A percentile compares a stretch with the other conserved stretches of the same genome.
Conservation (phyloP, 345 rosid species). For the Jatropha curcas region DNA sequence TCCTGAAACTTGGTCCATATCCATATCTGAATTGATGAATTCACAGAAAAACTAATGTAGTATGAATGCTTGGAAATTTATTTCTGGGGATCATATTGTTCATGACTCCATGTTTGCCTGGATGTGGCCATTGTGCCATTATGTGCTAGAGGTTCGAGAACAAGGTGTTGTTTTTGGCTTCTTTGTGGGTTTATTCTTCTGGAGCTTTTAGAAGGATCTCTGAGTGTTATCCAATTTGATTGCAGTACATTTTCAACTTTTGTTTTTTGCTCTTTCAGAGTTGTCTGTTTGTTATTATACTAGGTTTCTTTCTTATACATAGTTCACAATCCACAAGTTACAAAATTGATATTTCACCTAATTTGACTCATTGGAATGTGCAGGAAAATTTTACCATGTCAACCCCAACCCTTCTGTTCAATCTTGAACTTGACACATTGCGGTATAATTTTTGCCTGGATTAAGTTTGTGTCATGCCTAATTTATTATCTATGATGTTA, state of each 20-base stretch:
- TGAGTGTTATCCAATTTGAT: background rate
- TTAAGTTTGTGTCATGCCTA: constrained; percentile 15
- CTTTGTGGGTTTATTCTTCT: background rate
- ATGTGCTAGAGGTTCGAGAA: background rate
- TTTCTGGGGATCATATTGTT: background rate
- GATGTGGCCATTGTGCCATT: background rate
- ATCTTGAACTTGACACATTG: constrained; percentile 92
- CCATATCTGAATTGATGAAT: background rate
- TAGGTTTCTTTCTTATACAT: too few species aligned
- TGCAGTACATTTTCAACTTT: background rate
- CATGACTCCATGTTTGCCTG: background rate
- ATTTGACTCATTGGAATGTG: constrained; percentile 28
- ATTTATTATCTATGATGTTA: constrained; percentile 14
- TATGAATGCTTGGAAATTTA: background rate
- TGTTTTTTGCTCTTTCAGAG: background rate
- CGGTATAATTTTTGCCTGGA: constrained; percentile 49
- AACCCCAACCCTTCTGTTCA: constrained; percentile 81
- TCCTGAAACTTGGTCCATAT: background rate
- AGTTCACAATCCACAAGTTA: background rate
- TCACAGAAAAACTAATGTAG: background rate
- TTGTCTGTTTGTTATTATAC: background rate
- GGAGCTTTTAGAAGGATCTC: background rate
- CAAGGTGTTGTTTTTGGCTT: background rate
- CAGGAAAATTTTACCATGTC: constrained; percentile 83
- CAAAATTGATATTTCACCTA: background rate